phyloP scores from a whole-genome alignment of 2,329 filamentous ascomycete genomes.

The Botryosphaeria dothidea region DNA sequence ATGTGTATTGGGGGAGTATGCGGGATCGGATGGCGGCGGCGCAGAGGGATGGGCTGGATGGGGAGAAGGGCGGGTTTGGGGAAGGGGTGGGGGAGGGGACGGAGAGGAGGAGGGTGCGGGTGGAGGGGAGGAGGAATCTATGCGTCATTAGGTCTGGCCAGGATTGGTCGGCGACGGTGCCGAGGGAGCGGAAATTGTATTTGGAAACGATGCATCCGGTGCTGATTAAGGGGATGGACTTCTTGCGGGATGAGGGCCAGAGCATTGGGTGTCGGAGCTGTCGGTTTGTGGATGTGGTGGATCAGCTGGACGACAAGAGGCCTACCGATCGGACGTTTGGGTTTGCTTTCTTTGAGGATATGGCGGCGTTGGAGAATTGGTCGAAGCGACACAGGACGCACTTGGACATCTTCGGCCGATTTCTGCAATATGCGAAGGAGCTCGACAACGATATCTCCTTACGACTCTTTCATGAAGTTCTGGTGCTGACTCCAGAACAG shows the following conservation, averaged over 20 bases:
- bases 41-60: conserved; percentile 38
- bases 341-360: conserved; percentile 45
- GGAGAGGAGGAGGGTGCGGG: conserved; percentile 27
- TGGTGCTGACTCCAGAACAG: conserved; percentile 41
- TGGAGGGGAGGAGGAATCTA: conserved; percentile 44
- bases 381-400: conserved; percentile 43
- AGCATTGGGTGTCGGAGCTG: conserved; percentile 48
- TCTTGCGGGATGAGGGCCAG: conserved; percentile 44
- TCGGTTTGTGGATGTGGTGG: conserved; percentile 47
- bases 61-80: not conserved
- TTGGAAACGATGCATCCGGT: conserved; percentile 49
- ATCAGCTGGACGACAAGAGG: conserved; percentile 24
- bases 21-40: conserved; percentile 44
- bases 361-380: conserved; percentile 43
- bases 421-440: conserved; percentile 41
- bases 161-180: conserved; percentile 45
- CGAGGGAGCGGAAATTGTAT: conserved; percentile 46
- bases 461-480: conserved; percentile 45
- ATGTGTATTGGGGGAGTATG: conserved; percentile 52
- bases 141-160: conserved; percentile 49
- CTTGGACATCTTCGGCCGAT: conserved; percentile 44
- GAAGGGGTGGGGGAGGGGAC: conserved; percentile 7
- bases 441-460: conserved; percentile 39
- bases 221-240: conserved; percentile 46
- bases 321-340: conserved; percentile 41